Base-by-base conservation (phyloP, 148 eudicot species). In the Vaccinium myrtillus region DNA sequence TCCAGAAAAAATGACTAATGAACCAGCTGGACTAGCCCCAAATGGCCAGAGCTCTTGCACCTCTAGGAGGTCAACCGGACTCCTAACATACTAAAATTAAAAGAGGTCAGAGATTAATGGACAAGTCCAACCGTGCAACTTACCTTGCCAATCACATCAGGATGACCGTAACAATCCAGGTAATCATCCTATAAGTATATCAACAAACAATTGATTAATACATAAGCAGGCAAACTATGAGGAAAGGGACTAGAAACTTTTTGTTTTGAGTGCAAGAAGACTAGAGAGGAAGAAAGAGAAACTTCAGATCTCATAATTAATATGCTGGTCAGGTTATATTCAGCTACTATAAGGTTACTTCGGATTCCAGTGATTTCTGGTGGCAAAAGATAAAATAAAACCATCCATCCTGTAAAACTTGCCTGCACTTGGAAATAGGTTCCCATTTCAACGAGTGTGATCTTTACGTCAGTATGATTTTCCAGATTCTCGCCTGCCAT, bases 391-490 rank as follows among this genome's bases (percentile, higher is more conserved):
- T 1, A 43, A 43, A 43, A 43, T 27, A 21, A 11, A 1, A 75
- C 55, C 12, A 75, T 77, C 56, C 79, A 2, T 23, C 27, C 58
- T n/a, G 30, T 50, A 77, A n/a, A 77, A 43, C 80, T 89, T n/a
- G 90, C 95, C 91, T 93, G 95, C 54, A 93, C 93, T 90, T 93
- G 95, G 85, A 89, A 91, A 89, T 91, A 91, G 88, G 88, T 89
- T 78, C 94, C 95, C 95, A 93, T 93, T 82, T 92, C 93, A 86
- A 93, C 39, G 56, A 93, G 87, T 54, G 88, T 84, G 55, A 89
- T 82, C 84, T 90, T 89, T 51, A 94, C 96, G 85, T 90, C 87
- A 75, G 78, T 51, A 91, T 94, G 93, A 80, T 93, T 90, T 79
- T 94, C 98, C 32, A 95, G 87, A 84, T 91, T 89, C 88, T 93